phyloP scores from a whole-genome alignment of 2,329 filamentous ascomycete species.

The Diaporthe velutina region DNA sequence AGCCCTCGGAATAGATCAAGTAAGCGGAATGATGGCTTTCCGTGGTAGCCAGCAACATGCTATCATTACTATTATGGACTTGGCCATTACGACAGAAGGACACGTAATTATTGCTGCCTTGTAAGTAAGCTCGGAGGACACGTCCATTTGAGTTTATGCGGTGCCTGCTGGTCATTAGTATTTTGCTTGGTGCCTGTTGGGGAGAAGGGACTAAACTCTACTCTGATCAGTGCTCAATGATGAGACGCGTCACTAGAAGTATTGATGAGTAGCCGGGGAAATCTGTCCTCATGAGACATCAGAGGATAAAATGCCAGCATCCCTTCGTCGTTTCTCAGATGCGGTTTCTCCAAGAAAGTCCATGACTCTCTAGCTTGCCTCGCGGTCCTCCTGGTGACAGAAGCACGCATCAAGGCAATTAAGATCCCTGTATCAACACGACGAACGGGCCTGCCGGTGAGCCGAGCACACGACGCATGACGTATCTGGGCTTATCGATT shows the following conservation, averaged over 20 bases:
- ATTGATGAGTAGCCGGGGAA: background rate
- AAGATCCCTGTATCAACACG: conserved; percentile 10
- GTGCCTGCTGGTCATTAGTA: background rate
- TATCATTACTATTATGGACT: rapidly evolving
- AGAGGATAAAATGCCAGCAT: background rate
- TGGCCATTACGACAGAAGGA: background rate
- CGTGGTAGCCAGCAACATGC: background rate
- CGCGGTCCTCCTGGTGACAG: conserved; percentile 1
- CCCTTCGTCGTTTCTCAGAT: background rate
- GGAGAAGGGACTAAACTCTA: background rate
- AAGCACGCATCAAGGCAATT: conserved; percentile 2
- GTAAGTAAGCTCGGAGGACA: background rate
- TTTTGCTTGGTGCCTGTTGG: conserved; percentile 14
- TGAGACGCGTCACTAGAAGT: background rate
- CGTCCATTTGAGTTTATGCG: background rate
- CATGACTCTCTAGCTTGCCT: conserved; percentile 1
- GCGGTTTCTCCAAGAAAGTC: background rate
- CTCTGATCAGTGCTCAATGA: background rate
- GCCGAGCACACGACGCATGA: conserved; percentile 25
- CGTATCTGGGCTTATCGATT: conserved; percentile 25
- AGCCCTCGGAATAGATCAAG: background rate
- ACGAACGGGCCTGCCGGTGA: conserved; percentile 10
- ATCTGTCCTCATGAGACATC: background rate
- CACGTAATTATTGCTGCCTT: conserved; percentile 6
- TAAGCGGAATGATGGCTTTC: background rate